Base-by-base conservation (phyloP, 768 basidiomycete species). In the Pisolithus marmoratus region DNA sequence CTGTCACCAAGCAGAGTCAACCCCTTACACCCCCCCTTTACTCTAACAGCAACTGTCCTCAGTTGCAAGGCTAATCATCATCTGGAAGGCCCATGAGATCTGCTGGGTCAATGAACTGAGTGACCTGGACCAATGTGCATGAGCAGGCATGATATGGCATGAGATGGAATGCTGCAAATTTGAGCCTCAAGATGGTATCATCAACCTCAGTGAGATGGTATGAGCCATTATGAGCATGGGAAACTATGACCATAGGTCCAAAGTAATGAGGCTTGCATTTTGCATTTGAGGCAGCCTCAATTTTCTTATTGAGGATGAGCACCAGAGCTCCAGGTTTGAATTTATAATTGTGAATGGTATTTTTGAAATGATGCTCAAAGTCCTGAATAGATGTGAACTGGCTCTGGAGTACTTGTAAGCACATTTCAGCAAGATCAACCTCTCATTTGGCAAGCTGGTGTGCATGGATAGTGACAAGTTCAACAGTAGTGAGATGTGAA, bases 401-500 rank as follows among this genome's bases (percentile, higher is more conserved):
- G n/a, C n/a, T n/a, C n/a, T n/a, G n/a, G n/a, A n/a, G n/a, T n/a
- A n/a, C n/a, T n/a, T n/a, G n/a, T n/a, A n/a, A n/a, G n/a, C n/a
- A n/a, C n/a, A 38, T 37, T 11, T 14, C 8, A 17, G 47, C 51
- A 0, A 65, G 48, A 6, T 61, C 53, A n/a, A 56, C 45, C 26
- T 69, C 63, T 0, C 60, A 53, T n/a, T 55, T 53, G 3, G 43
- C 29, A 1, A 70, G 46, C 46, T 69, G 67, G 14, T 42, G 38
- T 5, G 59, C 49, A 0, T 63, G 54, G 0, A 68, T 22, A 0
- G 61, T 61, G 2, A 71, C 41, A 0, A 72, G 51, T 0, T 69
- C 64, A 11, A 61, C 58, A 2, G 62, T 61, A 1, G 57, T 51
- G 1, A 40, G 20, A 6, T 65, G 55, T 0, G 31, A 48, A 36